phyloP scores from a whole-genome alignment of 2,329 filamentous ascomycete species.

The Onygenales sp. region DNA sequence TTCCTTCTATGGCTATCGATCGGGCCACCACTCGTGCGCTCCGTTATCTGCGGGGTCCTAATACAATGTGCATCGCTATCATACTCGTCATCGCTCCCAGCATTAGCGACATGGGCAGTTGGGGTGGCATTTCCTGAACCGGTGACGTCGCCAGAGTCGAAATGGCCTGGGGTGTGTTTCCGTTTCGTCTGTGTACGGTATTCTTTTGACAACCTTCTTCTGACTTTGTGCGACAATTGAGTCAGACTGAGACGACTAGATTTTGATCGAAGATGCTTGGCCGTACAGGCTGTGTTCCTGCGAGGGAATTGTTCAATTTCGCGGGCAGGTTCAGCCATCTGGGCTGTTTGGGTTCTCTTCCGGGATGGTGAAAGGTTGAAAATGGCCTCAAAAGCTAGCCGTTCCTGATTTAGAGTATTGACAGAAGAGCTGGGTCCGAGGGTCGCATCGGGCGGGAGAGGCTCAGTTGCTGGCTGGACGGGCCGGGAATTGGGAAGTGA shows the following conservation, averaged over 20 bases:
- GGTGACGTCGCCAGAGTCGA: slow-evolving; percentile 9
- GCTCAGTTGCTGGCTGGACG: background rate
- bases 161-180: slow-evolving; percentile 5
- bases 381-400: slow-evolving; percentile 6
- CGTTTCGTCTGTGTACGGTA: slow-evolving; percentile 11
- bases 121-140: background rate
- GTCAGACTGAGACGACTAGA: slow-evolving; percentile 6
- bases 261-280: background rate
- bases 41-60: slow-evolving; percentile 21
- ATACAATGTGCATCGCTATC: slow-evolving; percentile 34
- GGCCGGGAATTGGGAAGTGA: background rate
- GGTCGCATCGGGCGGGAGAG: background rate
- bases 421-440: background rate
- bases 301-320: background rate
- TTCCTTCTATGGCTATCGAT: slow-evolving; percentile 4
- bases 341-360: background rate
- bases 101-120: slow-evolving; percentile 14
- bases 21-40: slow-evolving; percentile 9
- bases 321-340: background rate
- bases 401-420: slow-evolving; percentile 1
- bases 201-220: slow-evolving; percentile 25
- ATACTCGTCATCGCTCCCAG: slow-evolving; percentile 29
- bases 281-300: background rate
- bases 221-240: slow-evolving; percentile 19
- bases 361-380: slow-evolving; percentile 4